Evolutionary conservation across 306 rosid genomes (phyloP), one percentile per base, ranked within the genome.

Genomic region (Hylodesmum podocarpum): DNA sequence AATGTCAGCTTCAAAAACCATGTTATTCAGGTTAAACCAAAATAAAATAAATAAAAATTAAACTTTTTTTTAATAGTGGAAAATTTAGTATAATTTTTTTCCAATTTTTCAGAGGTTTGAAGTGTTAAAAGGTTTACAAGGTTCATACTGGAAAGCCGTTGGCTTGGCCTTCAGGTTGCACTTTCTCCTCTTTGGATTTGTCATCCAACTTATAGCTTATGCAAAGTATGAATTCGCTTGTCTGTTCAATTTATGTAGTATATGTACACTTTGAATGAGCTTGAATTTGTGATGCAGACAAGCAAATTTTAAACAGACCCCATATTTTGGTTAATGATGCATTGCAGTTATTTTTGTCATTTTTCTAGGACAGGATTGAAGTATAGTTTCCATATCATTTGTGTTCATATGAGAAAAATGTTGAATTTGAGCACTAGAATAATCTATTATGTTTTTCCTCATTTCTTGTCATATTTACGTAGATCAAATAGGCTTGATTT

Each of bases 141-240:
- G 98, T 78, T 95, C 97, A 37, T 86, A 86, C 49, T 94, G 98
- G 98, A 94, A 94, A 78, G 97, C 93, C 12, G 27, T 67, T 27
- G 98, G 98, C 19, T 76, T 94, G 73, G 98, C 97, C 44, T 94
- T 94, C 93, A 94, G 90, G n/a, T 75, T 94, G 98, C 54, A 94
- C 98, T 53, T 89, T 27, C 98, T 94, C 66, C 96, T 94, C 78
- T 90, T 87, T 73, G 98, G 98, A 81, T 84, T 95, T 61, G 98
- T 94, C 24, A 94, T 94, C 72, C 98, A 94, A 84, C 97, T 94
- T 22, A 94, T 94, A 39, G 98, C 95, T 47, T 94, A 97, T 84
- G 98, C 98, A 84, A 94, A 97, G 98, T 94, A 21, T 59, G 57
- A 44, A 63, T 64, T 47, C 31, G 21, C 66, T 28, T 7, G n/a